These are phyloP conservation scores for Aspergillus uvarum DNA, from an alignment of 2,329 filamentous ascomycete species.

Conservation along the genomic window DNA sequence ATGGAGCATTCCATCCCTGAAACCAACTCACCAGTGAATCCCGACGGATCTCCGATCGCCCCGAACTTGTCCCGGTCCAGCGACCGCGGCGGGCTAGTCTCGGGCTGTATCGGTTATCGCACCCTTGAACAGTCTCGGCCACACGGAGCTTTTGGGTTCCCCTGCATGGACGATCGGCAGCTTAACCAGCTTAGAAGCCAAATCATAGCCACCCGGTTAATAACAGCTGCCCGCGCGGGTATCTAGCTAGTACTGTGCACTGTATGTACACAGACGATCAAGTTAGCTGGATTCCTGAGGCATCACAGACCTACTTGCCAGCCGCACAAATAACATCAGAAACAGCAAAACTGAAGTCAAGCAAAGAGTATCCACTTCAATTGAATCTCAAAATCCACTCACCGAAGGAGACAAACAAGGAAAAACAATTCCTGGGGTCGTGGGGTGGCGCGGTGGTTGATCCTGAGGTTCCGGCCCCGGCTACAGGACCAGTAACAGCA, in stretches of 20 bases:
- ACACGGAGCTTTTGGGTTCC: conserved; percentile 30
- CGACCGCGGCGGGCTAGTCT: conserved; percentile 24
- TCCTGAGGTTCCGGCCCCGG: no score
- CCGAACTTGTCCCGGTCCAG: conserved; percentile 20
- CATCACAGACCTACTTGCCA: no score
- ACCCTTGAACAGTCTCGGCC: conserved; percentile 24
- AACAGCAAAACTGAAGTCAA: no score
- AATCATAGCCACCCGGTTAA: neutral
- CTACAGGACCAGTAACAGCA: no score
- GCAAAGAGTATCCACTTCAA: no score
- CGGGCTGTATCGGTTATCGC: conserved; percentile 36
- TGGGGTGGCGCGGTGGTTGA: neutral
- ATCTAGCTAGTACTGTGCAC: conserved; percentile 2
- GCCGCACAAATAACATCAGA: no score
- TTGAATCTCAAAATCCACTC: neutral
- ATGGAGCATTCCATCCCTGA: no score
- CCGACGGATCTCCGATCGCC: neutral
- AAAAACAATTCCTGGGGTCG: neutral
- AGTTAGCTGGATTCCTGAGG: no score
- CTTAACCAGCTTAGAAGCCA: neutral
- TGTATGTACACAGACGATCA: conserved; percentile 5
- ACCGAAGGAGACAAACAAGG: neutral
- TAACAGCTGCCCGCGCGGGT: neutral
- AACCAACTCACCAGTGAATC: neutral
- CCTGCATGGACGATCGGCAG: neutral